These are phyloP conservation scores for Xylaria nigripes DNA, from an alignment of 495 filamentous ascomycete species.

Conservation along the genomic window DNA sequence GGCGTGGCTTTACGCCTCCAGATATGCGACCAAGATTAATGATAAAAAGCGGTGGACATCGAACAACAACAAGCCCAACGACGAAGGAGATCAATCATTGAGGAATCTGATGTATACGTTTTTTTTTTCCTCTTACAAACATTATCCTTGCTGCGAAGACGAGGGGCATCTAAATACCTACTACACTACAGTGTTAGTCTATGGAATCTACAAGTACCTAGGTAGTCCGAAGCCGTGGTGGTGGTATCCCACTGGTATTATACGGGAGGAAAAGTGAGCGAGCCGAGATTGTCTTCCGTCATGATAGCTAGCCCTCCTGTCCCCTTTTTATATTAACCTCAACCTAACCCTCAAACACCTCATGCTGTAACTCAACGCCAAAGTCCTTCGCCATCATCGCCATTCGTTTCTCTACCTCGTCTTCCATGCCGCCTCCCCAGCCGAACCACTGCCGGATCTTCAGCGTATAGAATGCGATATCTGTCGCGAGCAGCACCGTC, in stretches of 20 bases:
- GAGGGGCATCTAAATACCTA: too few species aligned
- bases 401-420: slow-evolving; percentile 84
- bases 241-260: too few species aligned
- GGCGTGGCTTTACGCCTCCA: not conserved
- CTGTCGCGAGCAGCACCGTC: slow-evolving; percentile 65
- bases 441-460: slow-evolving; percentile 67
- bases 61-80: too few species aligned
- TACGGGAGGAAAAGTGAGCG: slow-evolving; percentile 4
- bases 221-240: not conserved
- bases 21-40: not conserved
- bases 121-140: too few species aligned
- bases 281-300: slow-evolving; percentile 8
- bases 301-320: not conserved
- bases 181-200: too few species aligned
- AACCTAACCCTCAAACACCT: slow-evolving; percentile 70
- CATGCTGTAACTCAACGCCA: slow-evolving; percentile 81
- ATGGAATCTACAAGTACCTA: not conserved
- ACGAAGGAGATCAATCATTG: too few species aligned
- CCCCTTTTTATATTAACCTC: slow-evolving; percentile 29
- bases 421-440: slow-evolving; percentile 80
- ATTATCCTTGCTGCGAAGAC: too few species aligned
- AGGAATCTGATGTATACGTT: too few species aligned
- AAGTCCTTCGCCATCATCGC: slow-evolving; percentile 79
- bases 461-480: slow-evolving; percentile 75
- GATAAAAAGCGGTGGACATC: not conserved